Evolutionary conservation across 768 basidiomycete species (phyloP).

Genomic region (Termitomyces titanicus): DNA sequence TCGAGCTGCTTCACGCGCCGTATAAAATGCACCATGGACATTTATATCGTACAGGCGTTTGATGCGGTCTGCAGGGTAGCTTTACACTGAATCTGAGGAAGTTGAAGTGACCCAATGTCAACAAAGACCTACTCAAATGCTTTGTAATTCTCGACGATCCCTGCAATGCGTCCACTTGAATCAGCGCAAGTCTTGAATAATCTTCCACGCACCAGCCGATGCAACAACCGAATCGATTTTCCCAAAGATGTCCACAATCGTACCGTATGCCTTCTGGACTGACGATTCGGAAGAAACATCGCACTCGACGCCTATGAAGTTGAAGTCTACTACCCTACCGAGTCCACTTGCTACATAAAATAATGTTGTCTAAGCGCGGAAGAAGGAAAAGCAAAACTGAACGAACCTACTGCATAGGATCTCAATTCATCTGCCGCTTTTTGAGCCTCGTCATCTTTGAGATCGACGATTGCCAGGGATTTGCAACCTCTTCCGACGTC

Average conservation of each 20-base stretch:
- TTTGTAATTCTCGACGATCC: slow-evolving; percentile 85
- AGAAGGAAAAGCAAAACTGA: neutral
- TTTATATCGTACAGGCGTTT: slow-evolving; percentile 88
- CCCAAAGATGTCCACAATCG: slow-evolving; percentile 62
- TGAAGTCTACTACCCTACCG: slow-evolving; percentile 50
- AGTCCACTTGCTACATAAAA: slow-evolving; percentile 48
- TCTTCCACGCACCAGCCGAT: slow-evolving; percentile 63
- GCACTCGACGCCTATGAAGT: slow-evolving; percentile 75
- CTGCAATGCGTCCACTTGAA: slow-evolving; percentile 32
- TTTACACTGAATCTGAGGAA: slow-evolving; percentile 22
- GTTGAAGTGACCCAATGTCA: neutral
- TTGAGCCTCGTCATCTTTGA: slow-evolving; percentile 67
- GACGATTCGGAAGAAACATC: slow-evolving; percentile 83
- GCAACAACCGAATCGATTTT: slow-evolving; percentile 82
- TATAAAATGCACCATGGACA: slow-evolving; percentile 91
- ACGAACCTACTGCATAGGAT: slow-evolving; percentile 24
- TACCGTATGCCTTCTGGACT: slow-evolving; percentile 69
- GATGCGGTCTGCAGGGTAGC: slow-evolving; percentile 84
- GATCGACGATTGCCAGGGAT: slow-evolving; percentile 75
- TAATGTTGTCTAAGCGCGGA: slow-evolving; percentile 4
- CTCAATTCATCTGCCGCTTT: slow-evolving; percentile 65
- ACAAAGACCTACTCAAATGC: slow-evolving; percentile 68
- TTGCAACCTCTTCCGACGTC: slow-evolving; percentile 64
- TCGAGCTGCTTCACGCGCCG: slow-evolving; percentile 93
- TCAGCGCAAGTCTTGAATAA: neutral